phyloP scores from a whole-genome alignment of 805 yeast species.

The Nakazawaea anatomiae region DNA sequence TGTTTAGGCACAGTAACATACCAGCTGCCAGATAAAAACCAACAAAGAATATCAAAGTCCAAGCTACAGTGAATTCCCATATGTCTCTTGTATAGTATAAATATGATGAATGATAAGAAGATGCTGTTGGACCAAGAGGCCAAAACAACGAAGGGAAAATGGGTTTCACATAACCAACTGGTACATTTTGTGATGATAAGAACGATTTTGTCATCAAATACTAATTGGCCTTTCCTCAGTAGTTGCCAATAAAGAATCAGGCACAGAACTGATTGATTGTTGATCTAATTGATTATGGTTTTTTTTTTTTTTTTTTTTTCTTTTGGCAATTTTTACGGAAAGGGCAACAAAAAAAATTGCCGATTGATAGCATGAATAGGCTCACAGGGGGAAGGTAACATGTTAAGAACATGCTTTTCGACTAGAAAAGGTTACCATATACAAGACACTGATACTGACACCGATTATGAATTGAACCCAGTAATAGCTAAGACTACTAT shows the following conservation, averaged over 20 bases:
- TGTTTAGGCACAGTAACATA: constrained; percentile 46
- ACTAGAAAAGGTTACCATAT: constrained; percentile 8
- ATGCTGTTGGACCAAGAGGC: constrained; percentile 41
- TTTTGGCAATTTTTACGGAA: too few relatives aligned
- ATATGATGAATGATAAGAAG: constrained; percentile 39
- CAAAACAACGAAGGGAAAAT: constrained; percentile 74
- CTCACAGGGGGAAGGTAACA: background rate
- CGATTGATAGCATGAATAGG: background rate
- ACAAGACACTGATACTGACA: background rate
- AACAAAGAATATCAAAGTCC: constrained; percentile 70
- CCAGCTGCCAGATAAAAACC: constrained; percentile 66
- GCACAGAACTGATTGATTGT: too few relatives aligned
- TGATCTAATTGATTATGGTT: too few relatives aligned
- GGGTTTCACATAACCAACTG: constrained; percentile 80
- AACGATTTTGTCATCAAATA: constrained; percentile 22
- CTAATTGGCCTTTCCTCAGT: too few relatives aligned
- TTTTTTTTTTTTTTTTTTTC: too few relatives aligned
- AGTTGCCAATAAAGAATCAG: too few relatives aligned
- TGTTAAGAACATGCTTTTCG: constrained; percentile 11
- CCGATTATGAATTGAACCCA: background rate
- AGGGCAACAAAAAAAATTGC: background rate
- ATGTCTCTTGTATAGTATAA: constrained; percentile 68
- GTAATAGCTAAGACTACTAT: constrained; percentile 18
- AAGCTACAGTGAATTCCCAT: constrained; percentile 75
- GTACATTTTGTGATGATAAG: constrained; percentile 47